Evolutionary conservation across 108 stramenopile genomes (phyloP).

Genomic region (Skeletonema grethae): DNA sequence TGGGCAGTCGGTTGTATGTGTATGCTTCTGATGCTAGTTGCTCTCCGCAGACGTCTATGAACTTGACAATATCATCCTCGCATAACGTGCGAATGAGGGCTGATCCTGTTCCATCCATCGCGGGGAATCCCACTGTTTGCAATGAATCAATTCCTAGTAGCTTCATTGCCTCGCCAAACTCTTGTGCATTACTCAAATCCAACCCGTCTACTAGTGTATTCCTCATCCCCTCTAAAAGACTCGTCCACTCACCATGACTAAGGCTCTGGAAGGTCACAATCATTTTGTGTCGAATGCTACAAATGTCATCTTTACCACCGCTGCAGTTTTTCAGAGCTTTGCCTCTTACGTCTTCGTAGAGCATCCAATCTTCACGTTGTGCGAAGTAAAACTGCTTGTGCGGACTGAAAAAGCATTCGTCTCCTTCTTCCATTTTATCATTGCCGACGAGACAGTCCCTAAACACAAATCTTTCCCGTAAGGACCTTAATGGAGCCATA

Average conservation of each 20-base stretch:
- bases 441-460: not conserved
- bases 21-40: conserved; percentile 31
- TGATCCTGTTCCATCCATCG: conserved; percentile 12
- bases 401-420: conserved; percentile 10
- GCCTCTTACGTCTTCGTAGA: conserved; percentile 22
- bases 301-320: not conserved
- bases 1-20: conserved; percentile 19
- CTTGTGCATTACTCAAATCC: conserved; percentile 2
- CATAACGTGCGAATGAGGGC: conserved; percentile 1
- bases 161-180: conserved; percentile 2
- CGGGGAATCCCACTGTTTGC: conserved; percentile 23
- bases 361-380: conserved; percentile 8
- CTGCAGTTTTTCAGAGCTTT: conserved; percentile 8
- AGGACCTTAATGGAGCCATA: conserved; percentile 17
- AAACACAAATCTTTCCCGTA: conserved; percentile 26
- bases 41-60: conserved; percentile 28
- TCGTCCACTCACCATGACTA: conserved; percentile 16
- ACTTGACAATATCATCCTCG: conserved; percentile 16
- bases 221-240: conserved; percentile 23
- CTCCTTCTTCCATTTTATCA: not conserved
- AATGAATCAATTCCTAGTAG: not conserved
- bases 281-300: conserved; percentile 23
- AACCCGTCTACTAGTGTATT: conserved; percentile 15
- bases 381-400: conserved; percentile 18
- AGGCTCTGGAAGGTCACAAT: conserved; percentile 21